Evolutionary conservation across 306 rosid species (phyloP).

Genomic region (Sesbania bispinosa): DNA sequence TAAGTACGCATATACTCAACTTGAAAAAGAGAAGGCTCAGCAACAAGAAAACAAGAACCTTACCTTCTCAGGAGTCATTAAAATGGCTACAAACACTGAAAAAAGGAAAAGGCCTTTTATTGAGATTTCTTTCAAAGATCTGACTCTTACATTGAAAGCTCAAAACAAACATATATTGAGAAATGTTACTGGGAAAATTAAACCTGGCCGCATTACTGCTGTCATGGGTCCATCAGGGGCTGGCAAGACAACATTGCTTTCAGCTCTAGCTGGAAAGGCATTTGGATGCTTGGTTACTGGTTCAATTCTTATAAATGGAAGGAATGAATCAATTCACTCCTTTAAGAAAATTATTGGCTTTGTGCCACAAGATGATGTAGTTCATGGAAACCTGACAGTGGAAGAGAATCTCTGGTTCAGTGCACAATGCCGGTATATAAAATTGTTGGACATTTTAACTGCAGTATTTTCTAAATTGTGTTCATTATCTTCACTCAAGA

Average conservation of each 20-base stretch:
- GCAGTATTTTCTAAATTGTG: neutral
- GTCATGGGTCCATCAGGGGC: conserved; percentile 99
- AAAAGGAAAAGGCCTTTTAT: conserved; percentile 69
- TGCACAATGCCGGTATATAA: conserved; percentile 83
- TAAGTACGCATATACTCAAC: conserved; percentile 81
- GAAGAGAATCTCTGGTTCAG: conserved; percentile 99
- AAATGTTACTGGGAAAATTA: conserved; percentile 81
- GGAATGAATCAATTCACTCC: conserved; percentile 71
- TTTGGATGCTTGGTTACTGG: conserved; percentile 75
- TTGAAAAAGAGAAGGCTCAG: conserved; percentile 91
- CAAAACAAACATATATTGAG: conserved; percentile 73
- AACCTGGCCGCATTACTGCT: conserved; percentile 90
- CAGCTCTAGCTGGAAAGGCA: conserved; percentile 91
- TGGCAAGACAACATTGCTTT: conserved; percentile 92
- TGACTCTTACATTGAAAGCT: conserved; percentile 81
- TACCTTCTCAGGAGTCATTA: conserved; percentile 81
- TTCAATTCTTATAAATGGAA: conserved; percentile 78
- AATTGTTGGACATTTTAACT: conserved; percentile 25
- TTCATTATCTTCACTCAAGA: neutral
- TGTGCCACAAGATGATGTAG: conserved; percentile 99
- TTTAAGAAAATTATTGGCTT: conserved; percentile 90
- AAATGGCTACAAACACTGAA: conserved; percentile 63
- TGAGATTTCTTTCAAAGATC: conserved; percentile 83
- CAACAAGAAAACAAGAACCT: conserved; percentile 69
- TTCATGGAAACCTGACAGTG: conserved; percentile 94